A percentile compares a stretch with the other conserved stretches of the same genome.
Evolutionary conservation across 2,329 filamentous ascomycete species (phyloP).

Genomic region (Fusarium xyrophilum): DNA sequence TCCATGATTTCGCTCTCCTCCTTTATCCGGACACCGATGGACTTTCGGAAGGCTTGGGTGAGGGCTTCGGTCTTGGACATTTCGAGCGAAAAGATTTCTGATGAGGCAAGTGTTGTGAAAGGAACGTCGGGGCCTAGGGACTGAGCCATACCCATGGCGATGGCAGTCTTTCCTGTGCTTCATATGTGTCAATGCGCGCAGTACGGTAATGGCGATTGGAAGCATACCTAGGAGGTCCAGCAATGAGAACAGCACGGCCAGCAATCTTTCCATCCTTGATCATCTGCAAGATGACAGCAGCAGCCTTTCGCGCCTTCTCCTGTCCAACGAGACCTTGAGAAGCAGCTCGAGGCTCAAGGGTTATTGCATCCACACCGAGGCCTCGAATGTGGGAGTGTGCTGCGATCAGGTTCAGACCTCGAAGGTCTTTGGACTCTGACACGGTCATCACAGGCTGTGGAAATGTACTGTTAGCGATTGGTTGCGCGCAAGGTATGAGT

Average conservation of each 20-base stretch:
- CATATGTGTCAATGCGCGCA: conserved; percentile 26
- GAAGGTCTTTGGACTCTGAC: conserved; percentile 93
- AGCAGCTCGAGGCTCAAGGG: conserved; percentile 81
- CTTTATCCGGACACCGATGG: conserved; percentile 96
- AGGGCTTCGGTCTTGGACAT: conserved; percentile 99
- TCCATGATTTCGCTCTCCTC: conserved; percentile 99
- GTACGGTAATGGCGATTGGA: neutral
- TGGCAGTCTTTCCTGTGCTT: conserved; percentile 96
- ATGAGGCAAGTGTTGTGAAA: conserved; percentile 93
- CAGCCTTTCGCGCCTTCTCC: conserved; percentile 94
- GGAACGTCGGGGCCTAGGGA: conserved; percentile 92
- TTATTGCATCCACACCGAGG: conserved; percentile 89
- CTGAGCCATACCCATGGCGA: conserved; percentile 98
- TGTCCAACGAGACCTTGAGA: conserved; percentile 97
- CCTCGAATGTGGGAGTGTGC: conserved; percentile 98
- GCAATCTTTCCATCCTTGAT: conserved; percentile 99
- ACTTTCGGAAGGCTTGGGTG: conserved; percentile 98
- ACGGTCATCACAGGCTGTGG: conserved; percentile 73
- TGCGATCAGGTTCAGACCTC: conserved; percentile 95
- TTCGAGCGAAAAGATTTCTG: conserved; percentile 97
- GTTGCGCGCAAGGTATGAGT: conserved; percentile 6
- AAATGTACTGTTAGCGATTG: conserved; percentile 34
- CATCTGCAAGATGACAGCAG: conserved; percentile 97
- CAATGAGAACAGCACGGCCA: conserved; percentile 90
- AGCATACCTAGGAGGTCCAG: conserved; percentile 81